phyloP scores from a whole-genome alignment of 1,284 basidiomycete species.

The Leccinum solheimii region DNA sequence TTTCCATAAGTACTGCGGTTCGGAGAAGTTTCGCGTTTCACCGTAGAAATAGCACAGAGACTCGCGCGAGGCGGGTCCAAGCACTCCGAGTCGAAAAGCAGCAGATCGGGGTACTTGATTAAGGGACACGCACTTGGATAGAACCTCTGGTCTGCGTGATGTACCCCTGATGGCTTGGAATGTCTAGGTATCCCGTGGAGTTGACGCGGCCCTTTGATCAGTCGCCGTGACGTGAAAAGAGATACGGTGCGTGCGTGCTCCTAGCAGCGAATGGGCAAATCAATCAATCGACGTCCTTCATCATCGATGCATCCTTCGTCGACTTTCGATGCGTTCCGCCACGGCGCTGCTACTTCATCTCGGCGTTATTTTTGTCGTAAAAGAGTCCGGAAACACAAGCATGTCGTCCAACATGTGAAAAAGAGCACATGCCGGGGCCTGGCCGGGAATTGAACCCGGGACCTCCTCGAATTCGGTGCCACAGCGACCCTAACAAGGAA shows the following conservation, averaged over 20 bases:
- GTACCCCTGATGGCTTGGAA: constrained; percentile 34
- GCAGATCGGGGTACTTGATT: constrained; percentile 15
- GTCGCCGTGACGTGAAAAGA: constrained; percentile 40
- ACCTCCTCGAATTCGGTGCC: constrained; percentile 52
- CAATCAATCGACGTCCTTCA: constrained; percentile 24
- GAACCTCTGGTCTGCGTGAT: constrained; percentile 26
- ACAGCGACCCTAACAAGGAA: constrained; percentile 59
- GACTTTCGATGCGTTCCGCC: constrained; percentile 4
- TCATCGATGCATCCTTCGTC: constrained; percentile 15
- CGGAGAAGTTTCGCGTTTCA: constrained; percentile 16
- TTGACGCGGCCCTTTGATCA: constrained; percentile 35
- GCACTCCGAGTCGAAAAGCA: constrained; percentile 9
- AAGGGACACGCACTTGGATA: constrained; percentile 15
- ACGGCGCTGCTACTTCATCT: constrained; percentile 17
- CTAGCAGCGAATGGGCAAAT: constrained; percentile 21
- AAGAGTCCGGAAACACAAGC: constrained; percentile 10
- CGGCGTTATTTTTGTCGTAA: constrained; percentile 14
- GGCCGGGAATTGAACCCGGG: constrained; percentile 85
- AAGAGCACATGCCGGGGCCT: constrained; percentile 51
- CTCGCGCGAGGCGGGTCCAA: constrained; percentile 3
- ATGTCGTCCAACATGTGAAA: not conserved
- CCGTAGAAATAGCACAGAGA: constrained; percentile 10
- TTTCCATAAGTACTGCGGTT: constrained; percentile 13
- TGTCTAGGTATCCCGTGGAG: constrained; percentile 29
- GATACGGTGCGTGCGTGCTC: constrained; percentile 31